Evolutionary conservation across 129 eudicot genomes (phyloP).

Genomic region (Flaveria linearis): DNA sequence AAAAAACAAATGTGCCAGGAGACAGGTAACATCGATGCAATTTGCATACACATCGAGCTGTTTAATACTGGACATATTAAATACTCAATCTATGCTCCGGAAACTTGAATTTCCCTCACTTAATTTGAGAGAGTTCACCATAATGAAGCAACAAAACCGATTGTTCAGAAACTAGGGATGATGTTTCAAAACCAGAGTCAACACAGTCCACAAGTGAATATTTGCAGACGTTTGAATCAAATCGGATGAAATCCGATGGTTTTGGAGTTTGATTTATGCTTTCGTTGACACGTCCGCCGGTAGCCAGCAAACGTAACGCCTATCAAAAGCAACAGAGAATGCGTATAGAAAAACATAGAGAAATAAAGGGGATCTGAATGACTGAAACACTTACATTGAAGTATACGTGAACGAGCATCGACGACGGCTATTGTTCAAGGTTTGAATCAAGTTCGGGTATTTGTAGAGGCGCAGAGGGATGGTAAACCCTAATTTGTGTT

Average conservation of each 20-base stretch:
- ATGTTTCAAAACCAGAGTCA: conserved; percentile 17
- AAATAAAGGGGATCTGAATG: neutral
- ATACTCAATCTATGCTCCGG: conserved; percentile 36
- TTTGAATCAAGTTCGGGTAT: neutral
- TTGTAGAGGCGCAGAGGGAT: conserved; percentile 18
- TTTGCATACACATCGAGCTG: conserved; percentile 33
- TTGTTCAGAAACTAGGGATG: neutral
- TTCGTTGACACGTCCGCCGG: conserved; percentile 73
- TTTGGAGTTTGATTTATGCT: conserved; percentile 51
- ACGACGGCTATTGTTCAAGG: conserved; percentile 7
- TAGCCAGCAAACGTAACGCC: conserved; percentile 69
- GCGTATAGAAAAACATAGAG: neutral
- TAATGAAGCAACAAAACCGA: conserved; percentile 23
- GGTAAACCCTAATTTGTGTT: conserved; percentile 1
- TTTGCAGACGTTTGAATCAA: conserved; percentile 13
- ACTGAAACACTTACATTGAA: neutral
- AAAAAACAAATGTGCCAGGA: conserved; percentile 23
- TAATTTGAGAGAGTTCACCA: conserved; percentile 31
- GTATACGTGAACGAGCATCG: neutral
- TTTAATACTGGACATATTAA: conserved; percentile 27
- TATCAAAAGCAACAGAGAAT: conserved; percentile 52
- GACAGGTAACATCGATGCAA: conserved; percentile 37
- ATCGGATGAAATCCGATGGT: conserved; percentile 18
- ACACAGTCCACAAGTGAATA: conserved; percentile 26
- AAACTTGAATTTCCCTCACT: conserved; percentile 37